Evolutionary conservation across 495 filamentous ascomycete species (phyloP).

Genomic region (Niebla homalea): DNA sequence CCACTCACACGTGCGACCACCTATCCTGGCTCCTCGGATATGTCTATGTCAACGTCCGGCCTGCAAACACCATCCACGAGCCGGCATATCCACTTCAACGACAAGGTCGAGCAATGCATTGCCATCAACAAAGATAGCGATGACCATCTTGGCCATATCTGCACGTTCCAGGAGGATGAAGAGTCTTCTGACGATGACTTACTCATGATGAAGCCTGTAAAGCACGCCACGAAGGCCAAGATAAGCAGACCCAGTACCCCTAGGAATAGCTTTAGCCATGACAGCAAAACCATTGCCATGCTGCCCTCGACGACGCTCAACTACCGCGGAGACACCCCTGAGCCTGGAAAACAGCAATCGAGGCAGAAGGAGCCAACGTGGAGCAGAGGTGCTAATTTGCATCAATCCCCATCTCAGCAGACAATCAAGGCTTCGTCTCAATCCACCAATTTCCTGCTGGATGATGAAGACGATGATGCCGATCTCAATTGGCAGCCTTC

Average conservation of each 20-base stretch:
- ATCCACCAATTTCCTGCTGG: conserved; percentile 56
- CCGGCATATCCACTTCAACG: conserved; percentile 91
- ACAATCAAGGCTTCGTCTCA: conserved; percentile 59
- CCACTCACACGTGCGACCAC: conserved; percentile 12
- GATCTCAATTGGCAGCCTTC: conserved; percentile 39
- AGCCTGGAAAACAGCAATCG: conserved; percentile 39
- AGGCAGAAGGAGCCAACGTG: conserved; percentile 38
- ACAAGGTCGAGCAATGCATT: conserved; percentile 90
- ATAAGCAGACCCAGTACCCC: conserved; percentile 35
- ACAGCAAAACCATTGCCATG: conserved; percentile 87
- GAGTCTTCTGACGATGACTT: conserved; percentile 61
- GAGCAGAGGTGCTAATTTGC: conserved; percentile 31
- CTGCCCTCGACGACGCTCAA: conserved; percentile 87
- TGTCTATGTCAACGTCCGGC: conserved; percentile 30
- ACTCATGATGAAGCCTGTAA: conserved; percentile 69
- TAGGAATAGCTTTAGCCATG: conserved; percentile 40
- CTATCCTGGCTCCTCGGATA: conserved; percentile 20
- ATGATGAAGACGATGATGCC: conserved; percentile 51
- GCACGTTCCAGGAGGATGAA: conserved; percentile 30
- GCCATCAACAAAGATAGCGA: conserved; percentile 75
- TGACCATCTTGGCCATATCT: conserved; percentile 43
- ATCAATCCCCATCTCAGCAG: conserved; percentile 64
- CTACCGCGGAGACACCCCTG: conserved; percentile 68
- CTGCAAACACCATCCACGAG: conserved; percentile 55
- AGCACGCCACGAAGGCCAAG: conserved; percentile 29